Evolutionary conservation across 1,284 basidiomycete genomes (phyloP).

Genomic region (Quambalaria eucalypti): DNA sequence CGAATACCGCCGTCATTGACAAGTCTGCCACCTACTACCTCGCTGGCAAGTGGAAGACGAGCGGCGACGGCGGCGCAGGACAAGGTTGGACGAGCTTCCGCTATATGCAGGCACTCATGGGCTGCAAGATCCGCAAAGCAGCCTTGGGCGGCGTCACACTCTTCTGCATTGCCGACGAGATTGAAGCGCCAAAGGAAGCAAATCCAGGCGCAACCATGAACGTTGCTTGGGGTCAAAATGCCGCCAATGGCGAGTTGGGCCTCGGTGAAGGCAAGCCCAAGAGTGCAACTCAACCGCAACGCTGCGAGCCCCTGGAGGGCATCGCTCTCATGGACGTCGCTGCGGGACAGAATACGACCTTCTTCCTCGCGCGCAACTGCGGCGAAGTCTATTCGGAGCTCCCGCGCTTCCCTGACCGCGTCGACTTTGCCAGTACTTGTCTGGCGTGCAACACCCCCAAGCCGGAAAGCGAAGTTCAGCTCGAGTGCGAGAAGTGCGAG

Average conservation of each 20-base stretch:
- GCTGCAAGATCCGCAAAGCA: conserved; percentile 49
- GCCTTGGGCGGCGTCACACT: conserved; percentile 81
- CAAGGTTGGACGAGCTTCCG: conserved; percentile 28
- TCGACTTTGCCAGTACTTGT: conserved; percentile 64
- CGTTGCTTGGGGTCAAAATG: conserved; percentile 73
- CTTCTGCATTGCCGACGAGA: conserved; percentile 63
- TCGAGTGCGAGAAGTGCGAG: conserved; percentile 62
- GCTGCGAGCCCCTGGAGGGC: conserved; percentile 61
- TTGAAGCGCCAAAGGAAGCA: conserved; percentile 44
- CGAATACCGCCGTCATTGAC: conserved; percentile 74
- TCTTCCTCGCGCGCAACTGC: conserved; percentile 63
- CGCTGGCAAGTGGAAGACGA: conserved; percentile 68
- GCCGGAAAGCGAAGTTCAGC: conserved; percentile 54
- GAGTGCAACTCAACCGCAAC: conserved; percentile 74
- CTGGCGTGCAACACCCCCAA: conserved; percentile 64
- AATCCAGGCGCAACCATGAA: conserved; percentile 58
- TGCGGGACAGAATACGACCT: conserved; percentile 72
- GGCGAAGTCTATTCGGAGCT: conserved; percentile 32
- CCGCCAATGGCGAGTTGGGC: conserved; percentile 66
- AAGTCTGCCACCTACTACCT: conserved; percentile 68
- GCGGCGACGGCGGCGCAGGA: conserved; percentile 64
- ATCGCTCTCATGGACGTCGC: conserved; percentile 72
- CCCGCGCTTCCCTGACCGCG: conserved; percentile 50
- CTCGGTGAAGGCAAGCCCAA: conserved; percentile 69
- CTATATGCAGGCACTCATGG: conserved; percentile 40